Conservation (phyloP, 2,329 filamentous ascomycete genomes). For the Xylaria sp. region DNA sequence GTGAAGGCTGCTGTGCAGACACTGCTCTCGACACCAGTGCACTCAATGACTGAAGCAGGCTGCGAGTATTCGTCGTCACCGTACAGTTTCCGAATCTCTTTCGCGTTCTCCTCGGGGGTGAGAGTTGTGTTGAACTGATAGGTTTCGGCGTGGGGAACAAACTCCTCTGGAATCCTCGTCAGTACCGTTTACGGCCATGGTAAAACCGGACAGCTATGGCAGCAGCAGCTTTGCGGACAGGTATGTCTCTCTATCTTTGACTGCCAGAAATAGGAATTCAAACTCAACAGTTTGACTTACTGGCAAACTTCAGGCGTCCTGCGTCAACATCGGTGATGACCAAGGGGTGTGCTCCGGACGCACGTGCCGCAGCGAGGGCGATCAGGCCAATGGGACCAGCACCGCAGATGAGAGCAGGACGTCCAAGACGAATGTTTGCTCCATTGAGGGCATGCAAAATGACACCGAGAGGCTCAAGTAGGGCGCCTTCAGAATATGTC, state of each 20-base stretch:
- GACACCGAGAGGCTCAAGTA: slow-evolving; percentile 60
- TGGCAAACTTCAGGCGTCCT: slow-evolving; percentile 51
- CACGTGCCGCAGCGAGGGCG: slow-evolving; percentile 51
- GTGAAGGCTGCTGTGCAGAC: slow-evolving; percentile 54
- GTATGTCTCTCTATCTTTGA: neutral
- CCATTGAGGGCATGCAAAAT: slow-evolving; percentile 55
- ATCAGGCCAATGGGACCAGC: slow-evolving; percentile 61
- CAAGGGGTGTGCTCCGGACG: slow-evolving; percentile 58
- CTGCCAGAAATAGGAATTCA: neutral
- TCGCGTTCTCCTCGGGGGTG: slow-evolving; percentile 45
- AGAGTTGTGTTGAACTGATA: slow-evolving; percentile 47
- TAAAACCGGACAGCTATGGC: no score
- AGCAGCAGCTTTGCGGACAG: no score
- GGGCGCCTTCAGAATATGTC: slow-evolving; percentile 53
- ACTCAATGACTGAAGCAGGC: slow-evolving; percentile 57
- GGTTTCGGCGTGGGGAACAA: slow-evolving; percentile 49
- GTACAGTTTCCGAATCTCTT: slow-evolving; percentile 50
- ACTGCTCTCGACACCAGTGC: slow-evolving; percentile 61
- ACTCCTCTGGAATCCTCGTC: slow-evolving; percentile 32
- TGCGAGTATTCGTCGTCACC: slow-evolving; percentile 47
- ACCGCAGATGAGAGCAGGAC: slow-evolving; percentile 52
- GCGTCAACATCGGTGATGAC: slow-evolving; percentile 60
- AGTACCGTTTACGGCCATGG: neutral
- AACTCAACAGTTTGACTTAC: slow-evolving; percentile 6
- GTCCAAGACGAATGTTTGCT: slow-evolving; percentile 49